Conservation (phyloP, 805 yeast species). For the Candida khao-thaluensis region DNA sequence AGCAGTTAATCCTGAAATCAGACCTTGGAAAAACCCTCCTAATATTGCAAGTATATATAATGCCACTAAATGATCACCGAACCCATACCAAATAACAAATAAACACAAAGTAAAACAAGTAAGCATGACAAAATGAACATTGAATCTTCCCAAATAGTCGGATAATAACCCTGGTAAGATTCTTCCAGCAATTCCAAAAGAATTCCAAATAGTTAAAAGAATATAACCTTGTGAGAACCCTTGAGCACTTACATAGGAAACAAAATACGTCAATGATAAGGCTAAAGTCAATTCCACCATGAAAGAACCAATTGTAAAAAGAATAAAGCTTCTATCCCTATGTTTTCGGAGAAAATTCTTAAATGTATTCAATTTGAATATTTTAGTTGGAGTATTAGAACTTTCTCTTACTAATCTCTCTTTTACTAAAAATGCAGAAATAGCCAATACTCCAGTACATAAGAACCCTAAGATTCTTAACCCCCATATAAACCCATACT, state of each 20-base stretch:
- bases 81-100: slow-evolving; percentile 34
- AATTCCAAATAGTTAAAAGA: slow-evolving; percentile 47
- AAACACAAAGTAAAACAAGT: slow-evolving; percentile 23
- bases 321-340: slow-evolving; percentile 21
- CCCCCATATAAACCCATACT: slow-evolving; percentile 59
- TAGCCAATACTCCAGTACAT: slow-evolving; percentile 25
- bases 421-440: slow-evolving; percentile 25
- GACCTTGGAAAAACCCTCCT: slow-evolving; percentile 35
- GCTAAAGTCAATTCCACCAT: slow-evolving; percentile 52
- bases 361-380: background rate
- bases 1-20: slow-evolving; percentile 36
- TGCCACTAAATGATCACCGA: slow-evolving; percentile 24
- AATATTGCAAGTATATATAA: slow-evolving; percentile 32
- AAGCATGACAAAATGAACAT: slow-evolving; percentile 37
- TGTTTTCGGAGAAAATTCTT: slow-evolving; percentile 4
- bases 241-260: slow-evolving; percentile 53
- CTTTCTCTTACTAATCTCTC: slow-evolving; percentile 23
- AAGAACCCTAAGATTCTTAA: slow-evolving; percentile 46
- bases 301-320: slow-evolving; percentile 32
- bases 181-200: slow-evolving; percentile 51
- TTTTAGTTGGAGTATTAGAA: background rate
- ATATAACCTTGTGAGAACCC: slow-evolving; percentile 46
- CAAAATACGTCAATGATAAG: slow-evolving; percentile 51
- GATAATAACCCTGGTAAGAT: slow-evolving; percentile 54
- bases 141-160: slow-evolving; percentile 55